phyloP scores from a whole-genome alignment of 331 rosid genomes.

The Dryas integrifolia region DNA sequence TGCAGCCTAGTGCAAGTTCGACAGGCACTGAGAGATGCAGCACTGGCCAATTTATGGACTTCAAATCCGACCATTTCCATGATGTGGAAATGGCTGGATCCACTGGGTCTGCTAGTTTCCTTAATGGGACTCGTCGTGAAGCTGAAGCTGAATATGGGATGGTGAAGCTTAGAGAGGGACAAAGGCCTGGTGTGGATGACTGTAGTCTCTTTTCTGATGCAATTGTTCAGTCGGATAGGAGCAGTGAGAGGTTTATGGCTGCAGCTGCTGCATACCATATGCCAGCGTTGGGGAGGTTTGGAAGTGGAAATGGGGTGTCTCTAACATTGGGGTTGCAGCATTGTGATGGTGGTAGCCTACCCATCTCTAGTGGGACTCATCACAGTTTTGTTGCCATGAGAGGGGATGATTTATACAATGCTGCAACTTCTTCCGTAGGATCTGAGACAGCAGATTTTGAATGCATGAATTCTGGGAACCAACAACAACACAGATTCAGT shows the following conservation, averaged over 20 bases:
- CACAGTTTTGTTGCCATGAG: slow-evolving; percentile 53
- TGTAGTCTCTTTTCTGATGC: slow-evolving; percentile 41
- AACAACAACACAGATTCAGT: slow-evolving; percentile 51
- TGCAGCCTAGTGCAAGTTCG: slow-evolving; percentile 50
- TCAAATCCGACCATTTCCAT: slow-evolving; percentile 40
- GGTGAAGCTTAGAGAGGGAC: slow-evolving; percentile 42
- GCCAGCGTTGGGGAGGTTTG: slow-evolving; percentile 57
- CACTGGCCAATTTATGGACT: slow-evolving; percentile 46
- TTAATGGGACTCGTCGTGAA: slow-evolving; percentile 27
- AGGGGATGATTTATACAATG: slow-evolving; percentile 50
- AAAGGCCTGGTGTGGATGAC: slow-evolving; percentile 45
- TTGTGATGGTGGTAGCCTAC: slow-evolving; percentile 55
- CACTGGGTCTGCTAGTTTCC: slow-evolving; percentile 35
- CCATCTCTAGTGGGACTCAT: slow-evolving; percentile 44
- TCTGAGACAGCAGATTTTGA: slow-evolving; percentile 55
- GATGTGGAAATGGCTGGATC: slow-evolving; percentile 44
- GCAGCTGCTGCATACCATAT: slow-evolving; percentile 53
- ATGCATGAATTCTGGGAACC: slow-evolving; percentile 45
- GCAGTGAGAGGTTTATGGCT: slow-evolving; percentile 45
- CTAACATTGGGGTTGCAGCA: slow-evolving; percentile 79
- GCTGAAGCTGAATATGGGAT: slow-evolving; percentile 38
- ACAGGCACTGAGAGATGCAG: slow-evolving; percentile 44
- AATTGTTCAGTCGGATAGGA: slow-evolving; percentile 42
- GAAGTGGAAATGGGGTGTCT: slow-evolving; percentile 55
- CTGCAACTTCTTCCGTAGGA: slow-evolving; percentile 45